Conservation (phyloP, 306 rosid genomes). For the Medicago arabica region DNA sequence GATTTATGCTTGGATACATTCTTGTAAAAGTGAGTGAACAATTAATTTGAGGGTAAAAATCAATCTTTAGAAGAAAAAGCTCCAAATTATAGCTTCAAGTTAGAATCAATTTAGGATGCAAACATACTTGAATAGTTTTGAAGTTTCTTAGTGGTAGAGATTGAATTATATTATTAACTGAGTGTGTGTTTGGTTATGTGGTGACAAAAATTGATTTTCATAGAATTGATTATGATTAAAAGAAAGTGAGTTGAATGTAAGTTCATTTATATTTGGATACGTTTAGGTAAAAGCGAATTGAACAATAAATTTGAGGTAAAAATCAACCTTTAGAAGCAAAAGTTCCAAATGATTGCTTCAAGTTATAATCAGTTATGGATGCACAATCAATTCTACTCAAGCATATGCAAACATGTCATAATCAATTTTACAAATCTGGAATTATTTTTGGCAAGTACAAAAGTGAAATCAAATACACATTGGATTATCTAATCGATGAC, state of each 20-base stretch:
- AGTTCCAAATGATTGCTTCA: background rate
- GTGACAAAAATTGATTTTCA: background rate
- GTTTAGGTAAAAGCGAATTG: background rate
- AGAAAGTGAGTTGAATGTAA: background rate
- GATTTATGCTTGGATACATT: background rate
- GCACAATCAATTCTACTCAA: background rate
- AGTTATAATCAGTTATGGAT: background rate
- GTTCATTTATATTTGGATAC: too few species aligned
- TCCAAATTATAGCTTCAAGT: background rate
- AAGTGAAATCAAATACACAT: background rate
- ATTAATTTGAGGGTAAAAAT: background rate
- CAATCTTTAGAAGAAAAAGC: background rate
- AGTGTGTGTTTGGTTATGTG: background rate
- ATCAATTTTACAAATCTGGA: background rate
- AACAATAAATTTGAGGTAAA: background rate
- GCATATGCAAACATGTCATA: background rate
- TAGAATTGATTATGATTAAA: background rate
- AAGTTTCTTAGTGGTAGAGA: too few species aligned
- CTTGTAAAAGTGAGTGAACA: background rate
- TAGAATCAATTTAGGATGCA: background rate
- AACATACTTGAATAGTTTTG: too few species aligned
- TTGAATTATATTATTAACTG: too few species aligned
- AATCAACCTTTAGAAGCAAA: background rate
- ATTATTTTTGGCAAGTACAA: background rate
- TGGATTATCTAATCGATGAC: background rate